These are phyloP conservation scores for Nitzschia sp. DNA, from an alignment of 108 stramenopile genomes.

Conservation along the genomic window DNA sequence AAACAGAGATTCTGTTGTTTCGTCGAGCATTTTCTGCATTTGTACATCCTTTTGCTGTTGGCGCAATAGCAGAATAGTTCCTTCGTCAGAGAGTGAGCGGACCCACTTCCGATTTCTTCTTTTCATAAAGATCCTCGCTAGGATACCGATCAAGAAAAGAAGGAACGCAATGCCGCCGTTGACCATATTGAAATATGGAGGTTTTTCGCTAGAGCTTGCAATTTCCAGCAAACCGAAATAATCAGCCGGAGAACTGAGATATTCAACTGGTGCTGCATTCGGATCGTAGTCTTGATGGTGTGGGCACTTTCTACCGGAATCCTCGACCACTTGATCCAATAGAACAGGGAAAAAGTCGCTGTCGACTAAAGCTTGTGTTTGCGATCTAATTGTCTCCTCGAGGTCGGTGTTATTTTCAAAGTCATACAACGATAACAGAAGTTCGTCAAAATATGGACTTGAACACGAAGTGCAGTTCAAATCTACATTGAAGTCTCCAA, in stretches of 20 bases:
- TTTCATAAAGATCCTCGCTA: conserved; percentile 5
- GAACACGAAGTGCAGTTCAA: conserved; percentile 49
- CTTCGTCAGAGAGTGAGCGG: conserved; percentile 27
- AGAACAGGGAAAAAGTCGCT: conserved; percentile 21
- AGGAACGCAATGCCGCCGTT: conserved; percentile 30
- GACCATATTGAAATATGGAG: conserved; percentile 39
- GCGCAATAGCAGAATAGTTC: conserved; percentile 9
- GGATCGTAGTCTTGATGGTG: conserved; percentile 34
- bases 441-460: conserved; percentile 42
- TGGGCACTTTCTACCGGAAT: conserved; percentile 35
- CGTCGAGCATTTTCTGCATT: conserved; percentile 42
- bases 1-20: conserved; percentile 47
- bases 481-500: conserved; percentile 34
- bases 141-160: conserved; percentile 20
- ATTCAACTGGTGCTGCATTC: neutral
- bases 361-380: conserved; percentile 27
- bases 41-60: conserved; percentile 32
- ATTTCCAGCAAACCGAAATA: conserved; percentile 20
- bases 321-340: conserved; percentile 22
- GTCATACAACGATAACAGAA: conserved; percentile 33
- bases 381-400: conserved; percentile 9
- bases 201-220: conserved; percentile 7
- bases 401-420: conserved; percentile 31
- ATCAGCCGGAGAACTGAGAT: conserved; percentile 4
- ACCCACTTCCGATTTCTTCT: conserved; percentile 37